Evolutionary conservation across 1,284 basidiomycete genomes (phyloP).

Genomic region (Boletus subluridellus): DNA sequence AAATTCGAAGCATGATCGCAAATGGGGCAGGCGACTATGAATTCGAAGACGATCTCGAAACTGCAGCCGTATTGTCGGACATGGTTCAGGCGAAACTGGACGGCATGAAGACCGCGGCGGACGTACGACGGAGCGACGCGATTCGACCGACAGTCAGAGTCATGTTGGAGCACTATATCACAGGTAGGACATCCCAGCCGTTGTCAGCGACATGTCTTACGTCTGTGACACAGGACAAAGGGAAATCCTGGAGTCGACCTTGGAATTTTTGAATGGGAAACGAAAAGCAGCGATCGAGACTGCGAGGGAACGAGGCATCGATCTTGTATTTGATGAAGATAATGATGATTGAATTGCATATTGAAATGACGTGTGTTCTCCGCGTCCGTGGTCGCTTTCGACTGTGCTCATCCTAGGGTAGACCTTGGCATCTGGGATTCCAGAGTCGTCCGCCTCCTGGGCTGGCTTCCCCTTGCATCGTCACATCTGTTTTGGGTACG

Average conservation of each 20-base stretch:
- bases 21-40: constrained; percentile 36
- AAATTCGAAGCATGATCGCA: constrained; percentile 46
- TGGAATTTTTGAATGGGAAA: constrained; percentile 45
- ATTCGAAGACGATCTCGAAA: constrained; percentile 61
- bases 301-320: constrained; percentile 51
- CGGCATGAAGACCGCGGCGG: constrained; percentile 42
- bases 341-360: not conserved
- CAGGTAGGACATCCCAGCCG: constrained; percentile 39
- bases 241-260: constrained; percentile 40
- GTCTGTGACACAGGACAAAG: constrained; percentile 38
- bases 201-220: not conserved
- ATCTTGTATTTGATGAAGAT: constrained; percentile 48
- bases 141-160: constrained; percentile 49
- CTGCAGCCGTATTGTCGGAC: constrained; percentile 58
- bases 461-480: not conserved
- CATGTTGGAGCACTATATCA: constrained; percentile 59
- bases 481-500: no score
- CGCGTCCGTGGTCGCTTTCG: not conserved
- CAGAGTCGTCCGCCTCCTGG: not conserved
- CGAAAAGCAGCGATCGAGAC: constrained; percentile 42
- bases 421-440: not conserved
- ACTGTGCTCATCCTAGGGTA: not conserved
- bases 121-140: constrained; percentile 17
- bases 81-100: constrained; percentile 61
- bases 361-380: not conserved